A percentile compares a stretch with the other conserved stretches of the same genome.
These are phyloP conservation scores for Colletotrichum liriopes DNA, from an alignment of 2,329 filamentous ascomycete species.

Conservation along the genomic window DNA sequence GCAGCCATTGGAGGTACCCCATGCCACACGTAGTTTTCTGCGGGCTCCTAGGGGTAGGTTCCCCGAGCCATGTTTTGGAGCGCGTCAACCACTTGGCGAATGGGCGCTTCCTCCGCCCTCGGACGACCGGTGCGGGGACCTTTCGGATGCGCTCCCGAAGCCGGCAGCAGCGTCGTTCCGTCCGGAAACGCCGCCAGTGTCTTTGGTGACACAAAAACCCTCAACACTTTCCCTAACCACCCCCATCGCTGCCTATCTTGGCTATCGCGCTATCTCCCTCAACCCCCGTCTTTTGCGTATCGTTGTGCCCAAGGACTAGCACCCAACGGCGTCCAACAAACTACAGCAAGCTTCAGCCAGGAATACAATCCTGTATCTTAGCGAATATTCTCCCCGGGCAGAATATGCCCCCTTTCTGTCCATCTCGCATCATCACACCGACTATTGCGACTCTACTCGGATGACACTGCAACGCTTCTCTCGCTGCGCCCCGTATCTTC, in stretches of 20 bases:
- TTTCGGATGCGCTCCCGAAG: not conserved
- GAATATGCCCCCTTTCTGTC: conserved; percentile 9
- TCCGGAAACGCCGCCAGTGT: not conserved
- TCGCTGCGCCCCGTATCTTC: not conserved
- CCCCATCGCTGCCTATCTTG: not conserved
- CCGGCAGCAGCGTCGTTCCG: not conserved
- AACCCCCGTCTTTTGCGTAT: not conserved
- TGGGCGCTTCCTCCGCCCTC: not conserved
- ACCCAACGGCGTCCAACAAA: not conserved
- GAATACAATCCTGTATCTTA: not conserved
- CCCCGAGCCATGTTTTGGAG: not conserved
- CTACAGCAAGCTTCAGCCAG: not conserved
- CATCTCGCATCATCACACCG: not conserved
- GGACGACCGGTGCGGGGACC: not conserved
- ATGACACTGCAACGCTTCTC: not conserved
- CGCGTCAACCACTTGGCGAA: not conserved
- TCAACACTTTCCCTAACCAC: not conserved
- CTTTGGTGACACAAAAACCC: not conserved
- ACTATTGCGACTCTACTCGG: not conserved
- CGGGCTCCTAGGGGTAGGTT: too few relatives aligned
- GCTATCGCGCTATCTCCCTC: not conserved
- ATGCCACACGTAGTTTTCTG: too few relatives aligned
- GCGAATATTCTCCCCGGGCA: conserved; percentile 37
- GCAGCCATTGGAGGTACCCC: too few relatives aligned
- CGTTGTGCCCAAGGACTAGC: not conserved